Base-by-base conservation (phyloP, 257 asterid species). In the Petunia secreta region DNA sequence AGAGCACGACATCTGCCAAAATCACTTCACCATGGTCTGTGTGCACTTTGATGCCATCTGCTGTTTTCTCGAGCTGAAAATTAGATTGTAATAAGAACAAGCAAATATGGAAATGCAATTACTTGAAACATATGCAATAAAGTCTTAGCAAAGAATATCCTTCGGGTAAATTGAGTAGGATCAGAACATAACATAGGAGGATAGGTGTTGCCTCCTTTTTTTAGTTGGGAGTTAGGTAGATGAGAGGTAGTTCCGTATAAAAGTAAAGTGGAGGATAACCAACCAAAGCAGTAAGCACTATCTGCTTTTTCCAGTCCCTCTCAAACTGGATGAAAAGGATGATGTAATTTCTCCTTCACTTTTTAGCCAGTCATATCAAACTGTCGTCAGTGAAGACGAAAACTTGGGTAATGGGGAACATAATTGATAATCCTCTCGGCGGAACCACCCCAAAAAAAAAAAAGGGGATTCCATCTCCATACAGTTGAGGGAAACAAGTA, bases 1-100 rank as follows among this genome's bases (percentile, higher is more conserved):
- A 91, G 83, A 96, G 98, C 81, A 96, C 99, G 80, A 85, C 98
- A 87, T 96, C 99, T 44, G 98, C 99, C 75, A 85, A 79, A 80
- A 91, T 85, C 84, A 90, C 98, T 89, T 91, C 96, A 63, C 98
- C 97, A 68, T 88, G 96, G 83, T 94, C 98, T 0, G 97, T 90
- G 40, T 64, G 87, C 74, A 89, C 98, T 88, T 88, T 94, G 82
- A 96, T 86, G 75, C 98, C 98, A 77, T 84, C 85, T 52, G 88
- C 94, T 67, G 98, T 88, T 85, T 89, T 89, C 62, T 88, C 93
- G 83, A 96, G 91, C 99, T 96, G 93, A 87, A 64, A 73, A 50
- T 73, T 73, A 73, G 10, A 50, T 50, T 50, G 78, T 44, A 73
- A 62, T 73, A 48, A 73, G 62, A 52, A 10, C 36, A 5, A 50